Evolutionary conservation across 345 rosid genomes (phyloP), one percentile per base, ranked within the genome.

Genomic region (Pistacia atlantica): DNA sequence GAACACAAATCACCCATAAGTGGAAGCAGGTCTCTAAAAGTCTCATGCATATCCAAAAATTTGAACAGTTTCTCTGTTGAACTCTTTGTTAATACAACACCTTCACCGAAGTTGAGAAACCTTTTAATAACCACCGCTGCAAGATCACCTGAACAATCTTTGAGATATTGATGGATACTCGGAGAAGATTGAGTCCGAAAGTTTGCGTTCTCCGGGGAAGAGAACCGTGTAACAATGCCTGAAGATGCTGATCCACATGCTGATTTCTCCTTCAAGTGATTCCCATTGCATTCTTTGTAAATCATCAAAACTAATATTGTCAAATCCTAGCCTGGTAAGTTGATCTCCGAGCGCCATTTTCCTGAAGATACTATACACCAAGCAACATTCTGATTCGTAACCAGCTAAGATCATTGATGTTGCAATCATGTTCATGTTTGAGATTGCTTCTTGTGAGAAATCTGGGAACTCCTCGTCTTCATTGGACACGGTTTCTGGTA

Each of bases 21-120:
- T 0, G 83, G 73, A 52, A 80, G 61, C 49, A 88, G 69, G 25
- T 93, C 97, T 4, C 86, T 85, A 48, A 95, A 38, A 2, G 93
- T 72, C 77, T 95, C 98, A 59, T 87, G 93, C 86, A 95, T 84
- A 76, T 95, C 99, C 0, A 95, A 83, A 59, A 91, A 86, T 81
- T 93, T 95, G 80, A 95, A 93, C 10, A 95, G 83, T 67, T 89
- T 93, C 86, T 91, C 97, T 3, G 94, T 75, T 0, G 99, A 90
- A 0, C 87, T 79, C 74, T 87, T 89, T 33, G 96, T 85, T 77
- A 90, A 74, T 14, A 87, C 89, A 1, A 92, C 81, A 2, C 91
- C 98, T 38, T 88, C 92, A 0, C 90, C 86, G 54, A 95, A 90
- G 60, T 86, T 87, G 6, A 95, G 91, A 38, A 92, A 80, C 72